Base-by-base conservation (phyloP, 805 yeast genomes). In the Limtongia smithiae region DNA sequence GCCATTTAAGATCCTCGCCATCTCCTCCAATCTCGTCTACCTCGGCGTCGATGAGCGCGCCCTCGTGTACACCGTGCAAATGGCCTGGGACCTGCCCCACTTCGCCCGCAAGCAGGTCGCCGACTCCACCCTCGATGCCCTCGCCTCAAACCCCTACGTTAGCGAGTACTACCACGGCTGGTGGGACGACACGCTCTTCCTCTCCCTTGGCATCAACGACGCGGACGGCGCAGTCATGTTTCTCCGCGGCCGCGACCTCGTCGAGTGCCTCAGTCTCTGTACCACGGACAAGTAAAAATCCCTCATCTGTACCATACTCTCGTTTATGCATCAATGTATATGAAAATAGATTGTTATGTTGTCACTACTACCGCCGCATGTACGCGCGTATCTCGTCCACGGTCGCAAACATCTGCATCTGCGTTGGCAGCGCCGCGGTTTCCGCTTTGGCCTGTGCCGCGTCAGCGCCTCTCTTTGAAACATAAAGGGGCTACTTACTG, bases 121-220 rank as follows among this genome's bases (percentile, higher is more conserved):
- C 7, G 11, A 8, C 12, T 86, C 82, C 12, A 72, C 63, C 20
- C 83, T 82, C 21, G 93, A 69, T 54, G 81, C 82, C 82, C 79
- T 64, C 91, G 72, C 11, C 76, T 75, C 33, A 84, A 78, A 64
- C 87, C 91, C 82, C 90, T 79, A 65, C 90, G 93, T 34, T 3
- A 49, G 35, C 22, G 48, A 44, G 21, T 31, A 22, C 27, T 25
- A 25, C 15, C 42, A 44, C 34, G 46, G 58, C 17, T 54, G 58
- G 58, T 17, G 51, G 17, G 58, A 54, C 25, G 58, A 54, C 41
- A 43, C 55, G 17, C 32, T 54, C 3, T 39, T 54, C 41, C 45
- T 54, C 32, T 21, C 28, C 11, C 4, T 50, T 5, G 48, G 52
- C n/a, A 28, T 54, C 14, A 32, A 41, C 28, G 46, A 51, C 39